Percentiles rank a stretch among this genome's conserved stretches.
These are phyloP conservation scores for Aspergillus melleus DNA, from an alignment of 2,329 filamentous ascomycete species.

Conservation along the genomic window DNA sequence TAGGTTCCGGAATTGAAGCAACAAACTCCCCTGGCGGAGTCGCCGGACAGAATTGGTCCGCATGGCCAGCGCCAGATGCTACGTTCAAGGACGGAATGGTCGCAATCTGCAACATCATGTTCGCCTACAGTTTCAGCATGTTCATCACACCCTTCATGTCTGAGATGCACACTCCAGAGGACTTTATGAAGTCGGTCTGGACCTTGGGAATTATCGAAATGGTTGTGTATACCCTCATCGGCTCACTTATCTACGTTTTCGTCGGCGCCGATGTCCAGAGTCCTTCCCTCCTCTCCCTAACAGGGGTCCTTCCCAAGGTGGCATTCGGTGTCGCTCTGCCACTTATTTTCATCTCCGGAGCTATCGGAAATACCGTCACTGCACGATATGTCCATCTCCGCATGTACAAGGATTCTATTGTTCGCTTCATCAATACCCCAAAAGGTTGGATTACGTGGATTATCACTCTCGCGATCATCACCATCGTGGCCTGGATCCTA, in stretches of 20 bases:
- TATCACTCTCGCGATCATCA: background rate
- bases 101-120: slow-evolving; percentile 29
- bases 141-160: slow-evolving; percentile 1
- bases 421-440: background rate
- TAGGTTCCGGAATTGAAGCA: background rate
- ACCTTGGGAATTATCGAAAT: slow-evolving; percentile 2
- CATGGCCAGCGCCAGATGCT: slow-evolving; percentile 14
- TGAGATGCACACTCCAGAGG: slow-evolving; percentile 4
- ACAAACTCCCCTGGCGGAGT: background rate
- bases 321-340: background rate
- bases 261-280: slow-evolving; percentile 25
- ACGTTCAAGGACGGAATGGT: slow-evolving; percentile 28
- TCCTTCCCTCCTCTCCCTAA: slow-evolving; percentile 16
- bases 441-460: background rate
- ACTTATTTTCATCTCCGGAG: background rate
- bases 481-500: background rate
- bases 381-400: background rate
- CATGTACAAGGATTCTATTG: background rate
- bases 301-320: background rate
- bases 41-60: background rate
- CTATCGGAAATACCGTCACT: background rate
- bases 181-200: slow-evolving; percentile 6
- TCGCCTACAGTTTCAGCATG: slow-evolving; percentile 40
- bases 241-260: slow-evolving; percentile 24
- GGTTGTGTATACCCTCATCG: slow-evolving; percentile 1